These are phyloP conservation scores for Fistulinella prunicolor DNA, from an alignment of 768 basidiomycete genomes.

Conservation along the genomic window DNA sequence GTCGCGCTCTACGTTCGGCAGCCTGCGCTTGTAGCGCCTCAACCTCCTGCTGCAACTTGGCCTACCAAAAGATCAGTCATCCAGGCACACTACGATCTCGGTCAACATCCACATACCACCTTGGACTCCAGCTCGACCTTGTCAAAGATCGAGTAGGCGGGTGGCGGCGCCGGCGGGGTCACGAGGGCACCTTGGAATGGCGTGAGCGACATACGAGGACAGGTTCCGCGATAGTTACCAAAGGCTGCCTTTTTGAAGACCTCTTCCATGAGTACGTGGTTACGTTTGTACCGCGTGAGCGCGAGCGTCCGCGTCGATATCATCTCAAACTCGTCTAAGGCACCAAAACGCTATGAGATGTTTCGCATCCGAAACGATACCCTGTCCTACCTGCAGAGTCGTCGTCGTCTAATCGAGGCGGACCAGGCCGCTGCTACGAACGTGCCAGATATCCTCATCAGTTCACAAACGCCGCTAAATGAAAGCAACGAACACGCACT, in stretches of 20 bases:
- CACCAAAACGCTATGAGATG: background rate
- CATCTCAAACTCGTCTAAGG: slow-evolving; percentile 60
- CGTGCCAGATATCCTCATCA: background rate
- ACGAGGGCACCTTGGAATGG: slow-evolving; percentile 42
- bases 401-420: slow-evolving; percentile 47
- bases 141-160: slow-evolving; percentile 64
- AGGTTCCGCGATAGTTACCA: slow-evolving; percentile 28
- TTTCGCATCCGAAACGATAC: background rate
- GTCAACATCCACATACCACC: slow-evolving; percentile 38
- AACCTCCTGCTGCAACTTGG: slow-evolving; percentile 57
- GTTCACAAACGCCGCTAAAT: background rate
- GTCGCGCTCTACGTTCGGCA: slow-evolving; percentile 41
- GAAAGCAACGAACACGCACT: slow-evolving; percentile 30
- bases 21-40: slow-evolving; percentile 50
- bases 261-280: slow-evolving; percentile 83
- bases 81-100: background rate
- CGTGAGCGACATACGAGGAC: background rate
- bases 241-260: slow-evolving; percentile 75
- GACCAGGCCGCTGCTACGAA: slow-evolving; percentile 30
- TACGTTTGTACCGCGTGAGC: slow-evolving; percentile 68
- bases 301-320: slow-evolving; percentile 74
- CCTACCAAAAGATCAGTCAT: slow-evolving; percentile 33
- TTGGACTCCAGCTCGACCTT: slow-evolving; percentile 55
- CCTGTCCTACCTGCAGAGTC: slow-evolving; percentile 57
- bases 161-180: slow-evolving; percentile 35